Conservation (phyloP, 495 filamentous ascomycete genomes). For the Endocarpon pusillum region DNA sequence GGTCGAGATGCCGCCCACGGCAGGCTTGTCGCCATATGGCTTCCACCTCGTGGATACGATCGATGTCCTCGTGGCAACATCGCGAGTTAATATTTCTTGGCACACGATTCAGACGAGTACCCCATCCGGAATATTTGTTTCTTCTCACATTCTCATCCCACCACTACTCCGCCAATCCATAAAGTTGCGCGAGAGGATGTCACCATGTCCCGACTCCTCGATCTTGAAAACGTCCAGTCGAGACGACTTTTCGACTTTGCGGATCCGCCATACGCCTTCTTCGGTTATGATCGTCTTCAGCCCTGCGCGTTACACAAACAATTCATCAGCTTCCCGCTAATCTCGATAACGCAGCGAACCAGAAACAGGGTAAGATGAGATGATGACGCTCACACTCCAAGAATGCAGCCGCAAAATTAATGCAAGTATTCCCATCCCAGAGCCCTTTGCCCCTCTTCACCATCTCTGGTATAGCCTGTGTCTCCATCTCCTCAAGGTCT, state of each 20-base stretch:
- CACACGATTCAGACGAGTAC: neutral
- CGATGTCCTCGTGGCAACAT: too few species aligned
- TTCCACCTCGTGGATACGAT: too few species aligned
- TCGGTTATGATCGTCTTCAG: constrained; percentile 45
- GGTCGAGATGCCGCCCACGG: too few species aligned
- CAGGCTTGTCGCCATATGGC: too few species aligned
- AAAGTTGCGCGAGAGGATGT: constrained; percentile 63
- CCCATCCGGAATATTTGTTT: neutral
- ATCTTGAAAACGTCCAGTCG: constrained; percentile 54
- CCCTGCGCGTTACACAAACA: constrained; percentile 25
- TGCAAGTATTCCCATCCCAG: constrained; percentile 85
- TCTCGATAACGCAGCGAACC: too few species aligned
- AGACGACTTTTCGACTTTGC: constrained; percentile 34
- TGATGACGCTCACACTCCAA: constrained; percentile 42
- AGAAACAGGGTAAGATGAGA: neutral
- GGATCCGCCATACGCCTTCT: constrained; percentile 71
- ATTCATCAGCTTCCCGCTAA: too few species aligned
- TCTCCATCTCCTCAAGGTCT: constrained; percentile 59
- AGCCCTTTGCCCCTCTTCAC: constrained; percentile 45
- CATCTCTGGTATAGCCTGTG: constrained; percentile 51
- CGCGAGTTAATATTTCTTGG: too few species aligned
- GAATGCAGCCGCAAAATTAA: constrained; percentile 68
- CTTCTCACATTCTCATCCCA: neutral
- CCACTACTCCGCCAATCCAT: constrained; percentile 57
- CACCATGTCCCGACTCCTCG: constrained; percentile 55